These are phyloP conservation scores for Staphylotrichum tortipilum DNA, from an alignment of 495 filamentous ascomycete genomes.

Conservation along the genomic window DNA sequence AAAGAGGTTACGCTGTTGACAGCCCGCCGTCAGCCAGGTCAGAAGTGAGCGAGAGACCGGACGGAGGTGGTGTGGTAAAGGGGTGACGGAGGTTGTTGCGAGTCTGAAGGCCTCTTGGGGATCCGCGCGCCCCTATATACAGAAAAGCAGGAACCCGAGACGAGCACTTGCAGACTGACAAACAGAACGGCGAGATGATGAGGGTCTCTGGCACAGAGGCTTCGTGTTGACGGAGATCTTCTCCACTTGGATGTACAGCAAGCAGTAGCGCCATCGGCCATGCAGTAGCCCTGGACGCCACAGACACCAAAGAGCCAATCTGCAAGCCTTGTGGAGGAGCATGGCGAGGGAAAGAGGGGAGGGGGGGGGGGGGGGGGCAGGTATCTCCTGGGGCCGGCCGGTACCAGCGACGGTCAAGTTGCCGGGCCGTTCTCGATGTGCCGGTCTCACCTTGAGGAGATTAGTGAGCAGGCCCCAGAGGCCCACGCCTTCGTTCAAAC, in stretches of 20 bases:
- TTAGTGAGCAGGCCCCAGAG: background rate
- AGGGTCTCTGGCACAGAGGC: background rate
- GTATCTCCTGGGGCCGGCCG: no score
- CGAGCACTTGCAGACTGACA: background rate
- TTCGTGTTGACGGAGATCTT: conserved; percentile 12
- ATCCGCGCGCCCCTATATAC: conserved; percentile 7
- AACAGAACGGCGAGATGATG: background rate
- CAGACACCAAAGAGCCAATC: background rate
- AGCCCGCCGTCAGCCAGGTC: background rate
- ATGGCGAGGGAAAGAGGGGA: conserved; percentile 3
- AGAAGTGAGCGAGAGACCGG: background rate
- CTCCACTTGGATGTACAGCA: conserved; percentile 10
- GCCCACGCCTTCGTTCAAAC: background rate
- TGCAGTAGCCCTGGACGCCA: background rate
- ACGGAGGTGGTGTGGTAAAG: background rate
- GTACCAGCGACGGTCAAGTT: background rate
- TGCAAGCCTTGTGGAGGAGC: background rate
- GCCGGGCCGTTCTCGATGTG: background rate
- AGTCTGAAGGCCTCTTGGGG: background rate
- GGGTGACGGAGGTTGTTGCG: background rate
- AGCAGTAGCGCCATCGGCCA: background rate
- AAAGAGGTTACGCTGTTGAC: no score
- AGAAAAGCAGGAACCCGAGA: background rate
- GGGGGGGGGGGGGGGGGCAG: no score
- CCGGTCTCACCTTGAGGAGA: background rate